These are phyloP conservation scores for Stenogyne calaminthoides DNA, from an alignment of 305 asterid genomes.

Conservation along the genomic window DNA sequence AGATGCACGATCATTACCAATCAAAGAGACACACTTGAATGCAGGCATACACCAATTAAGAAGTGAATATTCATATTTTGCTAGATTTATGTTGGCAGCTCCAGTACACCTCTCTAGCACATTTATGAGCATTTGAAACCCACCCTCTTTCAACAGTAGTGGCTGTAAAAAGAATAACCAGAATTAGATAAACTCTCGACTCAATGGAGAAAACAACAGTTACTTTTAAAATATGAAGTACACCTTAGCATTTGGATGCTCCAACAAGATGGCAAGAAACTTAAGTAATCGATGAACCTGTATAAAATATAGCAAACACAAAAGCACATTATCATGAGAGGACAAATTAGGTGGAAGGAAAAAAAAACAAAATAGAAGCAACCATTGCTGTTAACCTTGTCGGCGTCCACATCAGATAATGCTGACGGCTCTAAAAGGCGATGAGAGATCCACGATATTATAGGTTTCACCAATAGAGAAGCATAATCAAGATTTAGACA, in stretches of 20 bases:
- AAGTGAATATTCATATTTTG: constrained; percentile 45
- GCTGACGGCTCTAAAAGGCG: constrained; percentile 56
- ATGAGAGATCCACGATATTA: constrained; percentile 55
- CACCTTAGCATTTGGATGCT: constrained; percentile 96
- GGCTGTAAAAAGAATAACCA: constrained; percentile 48
- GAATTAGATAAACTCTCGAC: constrained; percentile 32
- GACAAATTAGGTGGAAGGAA: constrained; percentile 29
- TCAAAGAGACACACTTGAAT: constrained; percentile 63
- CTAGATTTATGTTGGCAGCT: constrained; percentile 37
- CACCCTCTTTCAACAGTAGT: constrained; percentile 71
- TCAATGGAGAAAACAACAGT: constrained; percentile 12
- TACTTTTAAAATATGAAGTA: constrained; percentile 19
- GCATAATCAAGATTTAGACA: constrained; percentile 70
- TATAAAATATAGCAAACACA: constrained; percentile 14
- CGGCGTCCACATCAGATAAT: constrained; percentile 65
- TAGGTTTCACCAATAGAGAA: constrained; percentile 69
- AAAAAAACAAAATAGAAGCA: not conserved
- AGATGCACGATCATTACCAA: constrained; percentile 52
- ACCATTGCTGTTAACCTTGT: constrained; percentile 59
- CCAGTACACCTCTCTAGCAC: constrained; percentile 71
- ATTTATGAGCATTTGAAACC: constrained; percentile 59
- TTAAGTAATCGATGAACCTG: constrained; percentile 75
- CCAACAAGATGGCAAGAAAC: constrained; percentile 73
- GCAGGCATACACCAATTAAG: constrained; percentile 75
- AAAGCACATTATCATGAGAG: constrained; percentile 21